Percentiles rank a stretch among this genome's conserved stretches.
phyloP scores from a whole-genome alignment of 1,284 basidiomycete species.

The Trametes sp. region DNA sequence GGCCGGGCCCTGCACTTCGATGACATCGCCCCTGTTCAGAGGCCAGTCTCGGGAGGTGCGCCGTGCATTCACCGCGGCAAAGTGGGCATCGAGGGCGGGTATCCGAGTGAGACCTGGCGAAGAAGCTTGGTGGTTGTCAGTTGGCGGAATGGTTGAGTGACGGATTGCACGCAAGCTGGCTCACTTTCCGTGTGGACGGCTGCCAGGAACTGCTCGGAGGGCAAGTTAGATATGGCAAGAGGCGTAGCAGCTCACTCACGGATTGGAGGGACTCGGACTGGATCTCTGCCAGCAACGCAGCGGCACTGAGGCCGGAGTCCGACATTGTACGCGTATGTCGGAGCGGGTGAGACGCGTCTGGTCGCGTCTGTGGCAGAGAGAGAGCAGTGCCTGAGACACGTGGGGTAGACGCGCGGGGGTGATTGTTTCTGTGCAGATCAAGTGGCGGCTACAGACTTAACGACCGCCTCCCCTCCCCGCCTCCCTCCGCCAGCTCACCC shows the following conservation, averaged over 20 bases:
- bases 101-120: slow-evolving; percentile 42
- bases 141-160: not conserved
- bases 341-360: slow-evolving; percentile 14
- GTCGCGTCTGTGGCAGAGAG: not conserved
- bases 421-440: slow-evolving; percentile 32
- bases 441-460: slow-evolving; percentile 30
- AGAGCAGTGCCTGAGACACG: slow-evolving; percentile 15
- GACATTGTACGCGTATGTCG: slow-evolving; percentile 1
- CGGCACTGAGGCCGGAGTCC: slow-evolving; percentile 24
- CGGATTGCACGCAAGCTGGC: slow-evolving; percentile 14
- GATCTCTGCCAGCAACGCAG: slow-evolving; percentile 35
- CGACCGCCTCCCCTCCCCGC: slow-evolving; percentile 19
- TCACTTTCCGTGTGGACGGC: slow-evolving; percentile 43
- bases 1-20: slow-evolving; percentile 79
- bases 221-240: slow-evolving; percentile 9
- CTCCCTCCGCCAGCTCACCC: slow-evolving; percentile 26
- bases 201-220: slow-evolving; percentile 45
- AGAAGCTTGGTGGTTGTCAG: slow-evolving; percentile 22
- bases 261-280: slow-evolving; percentile 55
- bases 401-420: slow-evolving; percentile 23
- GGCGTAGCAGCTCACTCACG: slow-evolving; percentile 39
- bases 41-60: slow-evolving; percentile 35
- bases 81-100: slow-evolving; percentile 44
- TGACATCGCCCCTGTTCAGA: slow-evolving; percentile 61
- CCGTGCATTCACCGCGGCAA: slow-evolving; percentile 27